Percentiles rank a stretch among this genome's conserved stretches.
Conservation (phyloP, 2,329 filamentous ascomycete species). For the Fusarium secorum region DNA sequence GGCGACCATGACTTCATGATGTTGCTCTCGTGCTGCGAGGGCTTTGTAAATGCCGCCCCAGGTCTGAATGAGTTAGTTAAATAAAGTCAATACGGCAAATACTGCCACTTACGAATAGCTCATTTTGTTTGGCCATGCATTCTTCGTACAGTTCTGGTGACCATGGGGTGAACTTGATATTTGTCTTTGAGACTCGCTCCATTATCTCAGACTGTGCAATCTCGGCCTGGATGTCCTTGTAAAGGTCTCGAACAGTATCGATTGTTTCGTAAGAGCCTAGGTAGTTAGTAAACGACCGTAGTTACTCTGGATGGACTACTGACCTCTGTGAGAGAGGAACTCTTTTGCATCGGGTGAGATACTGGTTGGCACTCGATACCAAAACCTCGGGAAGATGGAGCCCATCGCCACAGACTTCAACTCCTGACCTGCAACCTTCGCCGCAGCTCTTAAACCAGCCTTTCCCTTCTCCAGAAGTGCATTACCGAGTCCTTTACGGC, state of each 20-base stretch:
- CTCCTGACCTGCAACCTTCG: background rate
- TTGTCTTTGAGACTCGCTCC: conserved; percentile 29
- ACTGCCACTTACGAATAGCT: conserved; percentile 22
- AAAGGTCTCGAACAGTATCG: background rate
- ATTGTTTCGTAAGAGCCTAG: accelerated
- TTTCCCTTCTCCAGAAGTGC: conserved; percentile 22
- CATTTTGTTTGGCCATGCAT: conserved; percentile 34
- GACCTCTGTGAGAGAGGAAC: conserved; percentile 33
- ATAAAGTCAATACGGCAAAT: accelerated
- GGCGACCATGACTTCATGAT: conserved; percentile 35
- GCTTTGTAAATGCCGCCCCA: conserved; percentile 29
- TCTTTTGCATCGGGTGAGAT: conserved; percentile 12
- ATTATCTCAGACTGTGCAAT: conserved; percentile 27
- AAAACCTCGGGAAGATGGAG: conserved; percentile 33
- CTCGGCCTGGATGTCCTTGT: conserved; percentile 13
- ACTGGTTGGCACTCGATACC: conserved; percentile 28
- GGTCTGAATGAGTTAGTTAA: conserved; percentile 4
- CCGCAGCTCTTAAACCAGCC: background rate
- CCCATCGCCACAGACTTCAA: conserved; percentile 31
- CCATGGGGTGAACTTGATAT: conserved; percentile 32
- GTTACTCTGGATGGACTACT: accelerated
- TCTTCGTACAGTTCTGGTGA: conserved; percentile 36
- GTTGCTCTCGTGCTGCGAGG: conserved; percentile 23
- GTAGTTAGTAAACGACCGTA: accelerated
- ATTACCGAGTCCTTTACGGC: conserved; percentile 27